Evolutionary conservation across 2,329 filamentous ascomycete species (phyloP).

Genomic region (Colletotrichum tropicicola): DNA sequence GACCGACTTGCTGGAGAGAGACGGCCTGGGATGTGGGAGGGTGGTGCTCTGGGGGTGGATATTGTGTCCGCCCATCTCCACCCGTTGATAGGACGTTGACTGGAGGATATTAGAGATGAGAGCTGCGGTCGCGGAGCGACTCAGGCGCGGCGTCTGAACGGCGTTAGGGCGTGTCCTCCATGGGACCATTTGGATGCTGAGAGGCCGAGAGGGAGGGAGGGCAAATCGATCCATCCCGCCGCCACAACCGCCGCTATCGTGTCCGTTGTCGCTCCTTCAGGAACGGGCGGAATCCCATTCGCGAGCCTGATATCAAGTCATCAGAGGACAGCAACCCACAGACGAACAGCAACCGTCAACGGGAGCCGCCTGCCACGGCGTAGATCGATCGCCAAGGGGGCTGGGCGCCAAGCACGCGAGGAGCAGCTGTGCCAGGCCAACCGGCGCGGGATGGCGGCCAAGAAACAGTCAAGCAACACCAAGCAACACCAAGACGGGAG

Average conservation of each 20-base stretch:
- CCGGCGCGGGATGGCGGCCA: slow-evolving; percentile 14
- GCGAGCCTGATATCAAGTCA: neutral
- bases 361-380: slow-evolving; percentile 1
- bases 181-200: too few species aligned
- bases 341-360: too few species aligned
- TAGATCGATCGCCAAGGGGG: slow-evolving; percentile 24
- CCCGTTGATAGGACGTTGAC: slow-evolving; percentile 21
- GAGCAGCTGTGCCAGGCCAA: too few species aligned
- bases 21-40: neutral
- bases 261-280: slow-evolving; percentile 2
- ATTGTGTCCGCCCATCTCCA: slow-evolving; percentile 7
- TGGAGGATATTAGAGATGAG: slow-evolving; percentile 1
- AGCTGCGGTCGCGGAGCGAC: neutral
- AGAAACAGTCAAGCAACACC: slow-evolving; percentile 2
- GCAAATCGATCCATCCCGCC: too few species aligned
- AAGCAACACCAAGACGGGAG: slow-evolving; percentile 24
- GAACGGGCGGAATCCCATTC: neutral
- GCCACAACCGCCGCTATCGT: neutral
- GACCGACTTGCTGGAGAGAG: neutral
- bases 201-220: too few species aligned
- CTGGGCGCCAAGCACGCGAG: slow-evolving; percentile 18
- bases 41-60: slow-evolving; percentile 11
- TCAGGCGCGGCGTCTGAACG: neutral
- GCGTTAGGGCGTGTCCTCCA: too few species aligned
- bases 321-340: too few species aligned